phyloP scores from a whole-genome alignment of 495 filamentous ascomycete species.

The Penicillium fimorum region DNA sequence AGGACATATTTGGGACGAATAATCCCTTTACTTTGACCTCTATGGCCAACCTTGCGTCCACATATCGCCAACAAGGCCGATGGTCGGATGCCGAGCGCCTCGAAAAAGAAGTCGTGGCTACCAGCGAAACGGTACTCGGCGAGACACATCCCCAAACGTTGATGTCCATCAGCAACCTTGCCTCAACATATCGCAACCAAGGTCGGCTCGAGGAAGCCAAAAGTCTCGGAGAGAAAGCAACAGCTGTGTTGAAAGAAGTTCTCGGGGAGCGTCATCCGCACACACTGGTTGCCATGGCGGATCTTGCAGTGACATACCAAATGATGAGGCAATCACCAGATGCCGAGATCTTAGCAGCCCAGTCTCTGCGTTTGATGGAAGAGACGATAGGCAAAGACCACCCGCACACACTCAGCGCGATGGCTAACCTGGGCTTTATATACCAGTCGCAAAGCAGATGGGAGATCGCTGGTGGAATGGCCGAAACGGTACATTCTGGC shows the following conservation, averaged over 20 bases:
- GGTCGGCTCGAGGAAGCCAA: slow-evolving; percentile 35
- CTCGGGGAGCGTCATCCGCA: slow-evolving; percentile 39
- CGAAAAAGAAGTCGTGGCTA: slow-evolving; percentile 26
- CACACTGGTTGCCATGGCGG: slow-evolving; percentile 31
- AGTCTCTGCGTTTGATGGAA: slow-evolving; percentile 19
- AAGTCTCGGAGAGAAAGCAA: slow-evolving; percentile 23
- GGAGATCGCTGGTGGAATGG: slow-evolving; percentile 24
- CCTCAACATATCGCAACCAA: slow-evolving; percentile 26
- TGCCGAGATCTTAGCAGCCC: slow-evolving; percentile 21
- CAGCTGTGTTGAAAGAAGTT: slow-evolving; percentile 18
- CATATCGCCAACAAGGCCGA: slow-evolving; percentile 20
- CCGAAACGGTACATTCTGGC: slow-evolving; percentile 17
- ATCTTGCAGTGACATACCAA: slow-evolving; percentile 26
- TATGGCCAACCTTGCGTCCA: slow-evolving; percentile 27
- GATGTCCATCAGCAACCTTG: slow-evolving; percentile 31
- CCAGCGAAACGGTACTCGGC: slow-evolving; percentile 23
- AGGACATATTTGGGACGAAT: slow-evolving; percentile 19
- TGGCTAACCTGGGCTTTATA: slow-evolving; percentile 24
- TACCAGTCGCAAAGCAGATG: slow-evolving; percentile 26
- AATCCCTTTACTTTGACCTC: slow-evolving; percentile 24
- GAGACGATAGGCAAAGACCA: slow-evolving; percentile 35
- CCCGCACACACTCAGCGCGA: slow-evolving; percentile 24
- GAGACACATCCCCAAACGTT: slow-evolving; percentile 34
- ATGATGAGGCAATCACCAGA: slow-evolving; percentile 24
- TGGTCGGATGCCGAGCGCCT: slow-evolving; percentile 27